Base-by-base conservation (phyloP, 345 rosid species). In the Toxicodendron radicans region DNA sequence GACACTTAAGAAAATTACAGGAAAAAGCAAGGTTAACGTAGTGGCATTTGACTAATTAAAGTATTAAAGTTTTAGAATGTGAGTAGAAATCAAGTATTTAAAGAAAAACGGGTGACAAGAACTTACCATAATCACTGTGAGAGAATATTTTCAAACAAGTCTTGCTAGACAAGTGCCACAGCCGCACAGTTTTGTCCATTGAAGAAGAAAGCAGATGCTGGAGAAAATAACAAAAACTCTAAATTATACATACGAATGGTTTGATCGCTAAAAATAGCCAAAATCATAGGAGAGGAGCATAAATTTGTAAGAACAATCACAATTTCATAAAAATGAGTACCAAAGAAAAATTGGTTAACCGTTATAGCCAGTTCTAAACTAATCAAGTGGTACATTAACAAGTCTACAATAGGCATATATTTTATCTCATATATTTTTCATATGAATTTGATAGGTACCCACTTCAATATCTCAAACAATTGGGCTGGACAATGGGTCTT, bases 171-270 rank as follows among this genome's bases (percentile, higher is more conserved):
- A 93, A 82, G 83, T 89, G 79, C 99, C 99, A 95, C 52, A 95
- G 81, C 46, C 98, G 94, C 75, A 95, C 98, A 11, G 99, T 95
- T 83, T 95, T 95, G 83, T 95, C 99, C 99, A 93, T 95, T 53
- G 99, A 95, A 52, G 99, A 90, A 68, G 99, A 95, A 60, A 95
- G 97, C 82, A 93, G 84, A 60, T 83, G 90, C 98, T 95, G 92
- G 73, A 77, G 65, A 64, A 82, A 82, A 61, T 74, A 69, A 63
- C 5, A 76, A 33, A 56, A 62, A 46, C 13, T 30, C 58, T 65
- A 56, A 63, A 64, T 75, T 21, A 79, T 72, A 67, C 8, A 35
- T 14, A 43, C 64, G 62, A 14, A 45, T 9, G 18, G 17, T 57
- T 58, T 41, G 16, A 24, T 27, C 23, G 9, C 23, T 45, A 27